A percentile compares a stretch with the other conserved stretches of the same genome.
These are phyloP conservation scores for Nicotiana rustica DNA, from an alignment of 305 asterid species.

Conservation along the genomic window DNA sequence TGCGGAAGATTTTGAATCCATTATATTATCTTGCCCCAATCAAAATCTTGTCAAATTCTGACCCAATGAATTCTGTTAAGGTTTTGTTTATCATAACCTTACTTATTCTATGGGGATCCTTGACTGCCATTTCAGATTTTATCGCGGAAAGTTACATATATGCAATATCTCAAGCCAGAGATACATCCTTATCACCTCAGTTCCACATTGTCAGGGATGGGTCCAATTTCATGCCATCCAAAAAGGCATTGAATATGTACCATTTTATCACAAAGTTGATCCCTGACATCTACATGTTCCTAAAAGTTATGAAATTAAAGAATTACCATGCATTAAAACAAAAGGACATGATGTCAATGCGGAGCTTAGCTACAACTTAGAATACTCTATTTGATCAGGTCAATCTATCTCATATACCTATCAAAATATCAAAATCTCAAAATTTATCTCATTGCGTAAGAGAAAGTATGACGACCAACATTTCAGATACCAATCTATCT, in stretches of 20 bases:
- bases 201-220: background rate
- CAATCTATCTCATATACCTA: background rate
- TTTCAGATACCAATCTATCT: background rate
- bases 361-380: background rate
- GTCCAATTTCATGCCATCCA: conserved; percentile 15
- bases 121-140: background rate
- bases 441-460: background rate
- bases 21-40: no score
- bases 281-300: background rate
- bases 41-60: no score
- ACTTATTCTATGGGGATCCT: no score
- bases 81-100: background rate
- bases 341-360: background rate
- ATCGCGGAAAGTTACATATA: background rate
- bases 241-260: background rate
- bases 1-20: no score
- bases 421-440: background rate
- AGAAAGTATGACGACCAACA: background rate
- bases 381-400: background rate
- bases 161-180: background rate
- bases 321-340: background rate
- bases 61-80: no score
- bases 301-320: background rate
- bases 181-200: background rate
- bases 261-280: background rate